Evolutionary conservation across 495 filamentous ascomycete genomes (phyloP).

Genomic region (Filosporella fistucella): DNA sequence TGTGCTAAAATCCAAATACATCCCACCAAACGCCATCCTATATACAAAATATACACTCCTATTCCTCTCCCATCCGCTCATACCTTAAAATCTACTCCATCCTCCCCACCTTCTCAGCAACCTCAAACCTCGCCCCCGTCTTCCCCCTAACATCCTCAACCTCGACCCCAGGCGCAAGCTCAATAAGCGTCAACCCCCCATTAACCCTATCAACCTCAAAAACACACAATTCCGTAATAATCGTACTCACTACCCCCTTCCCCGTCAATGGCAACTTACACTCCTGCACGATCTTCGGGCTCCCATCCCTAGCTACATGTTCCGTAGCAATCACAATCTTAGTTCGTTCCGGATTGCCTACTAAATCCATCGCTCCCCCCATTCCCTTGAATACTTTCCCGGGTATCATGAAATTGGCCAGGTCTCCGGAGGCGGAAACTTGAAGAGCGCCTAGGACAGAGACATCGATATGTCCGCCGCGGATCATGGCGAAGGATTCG

Average conservation of each 20-base stretch:
- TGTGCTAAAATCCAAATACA: no score
- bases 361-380: conserved; percentile 91
- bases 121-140: conserved; percentile 79
- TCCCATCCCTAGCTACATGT: conserved; percentile 89
- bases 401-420: conserved; percentile 93
- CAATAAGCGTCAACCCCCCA: conserved; percentile 64
- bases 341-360: conserved; percentile 76
- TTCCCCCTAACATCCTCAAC: conserved; percentile 84
- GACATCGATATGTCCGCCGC: conserved; percentile 80
- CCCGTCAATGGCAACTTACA: conserved; percentile 89
- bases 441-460: conserved; percentile 93
- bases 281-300: conserved; percentile 83
- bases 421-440: conserved; percentile 74
- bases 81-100: conserved; percentile 66
- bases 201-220: conserved; percentile 84
- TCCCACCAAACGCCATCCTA: no score
- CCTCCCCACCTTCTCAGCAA: conserved; percentile 69
- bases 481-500: conserved; percentile 94
- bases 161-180: conserved; percentile 82
- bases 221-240: conserved; percentile 88
- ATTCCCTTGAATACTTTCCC: conserved; percentile 93
- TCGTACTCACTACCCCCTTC: conserved; percentile 74
- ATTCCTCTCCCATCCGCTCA: no score
- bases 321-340: conserved; percentile 98
- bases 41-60: no score